phyloP scores from a whole-genome alignment of 2,329 filamentous ascomycete species.

The Dothistroma septosporum region DNA sequence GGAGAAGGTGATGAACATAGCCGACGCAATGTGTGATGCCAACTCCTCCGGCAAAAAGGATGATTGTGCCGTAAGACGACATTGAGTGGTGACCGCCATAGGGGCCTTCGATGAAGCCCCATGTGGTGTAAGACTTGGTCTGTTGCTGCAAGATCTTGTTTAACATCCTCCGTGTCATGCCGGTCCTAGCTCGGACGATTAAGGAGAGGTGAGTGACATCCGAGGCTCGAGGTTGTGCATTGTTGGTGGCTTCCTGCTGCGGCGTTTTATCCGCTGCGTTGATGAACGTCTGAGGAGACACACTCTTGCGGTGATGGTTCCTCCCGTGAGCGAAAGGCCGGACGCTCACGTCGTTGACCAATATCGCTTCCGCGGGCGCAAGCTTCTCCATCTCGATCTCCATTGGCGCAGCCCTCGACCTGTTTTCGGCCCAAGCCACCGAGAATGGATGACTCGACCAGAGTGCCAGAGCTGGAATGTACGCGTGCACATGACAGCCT shows the following conservation, averaged over 20 bases:
- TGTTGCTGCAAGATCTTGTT: slow-evolving; percentile 60
- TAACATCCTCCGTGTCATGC: slow-evolving; percentile 67
- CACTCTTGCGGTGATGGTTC: slow-evolving; percentile 12
- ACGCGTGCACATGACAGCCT: slow-evolving; percentile 58
- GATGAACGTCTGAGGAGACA: slow-evolving; percentile 14
- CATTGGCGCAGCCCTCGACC: slow-evolving; percentile 22
- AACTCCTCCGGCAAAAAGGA: slow-evolving; percentile 76
- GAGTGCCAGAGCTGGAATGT: slow-evolving; percentile 48
- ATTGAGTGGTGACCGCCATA: slow-evolving; percentile 69
- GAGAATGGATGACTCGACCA: slow-evolving; percentile 49
- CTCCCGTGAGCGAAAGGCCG: slow-evolving; percentile 1
- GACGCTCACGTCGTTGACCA: background rate
- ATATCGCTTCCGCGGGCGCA: slow-evolving; percentile 14
- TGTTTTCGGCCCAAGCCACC: slow-evolving; percentile 44
- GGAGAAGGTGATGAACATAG: slow-evolving; percentile 68
- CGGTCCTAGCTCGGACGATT: slow-evolving; percentile 68
- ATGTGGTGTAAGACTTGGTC: slow-evolving; percentile 59
- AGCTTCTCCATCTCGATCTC: slow-evolving; percentile 36
- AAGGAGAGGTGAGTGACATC: slow-evolving; percentile 58
- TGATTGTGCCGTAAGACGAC: slow-evolving; percentile 70
- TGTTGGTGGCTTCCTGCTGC: slow-evolving; percentile 16
- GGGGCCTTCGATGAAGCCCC: slow-evolving; percentile 68
- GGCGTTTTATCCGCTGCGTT: slow-evolving; percentile 19
- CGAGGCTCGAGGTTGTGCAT: slow-evolving; percentile 28
- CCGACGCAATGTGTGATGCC: slow-evolving; percentile 77